Evolutionary conservation across 176 grass and related monocot genomes (phyloP).

Genomic region (Tillandsia fasciculata): DNA sequence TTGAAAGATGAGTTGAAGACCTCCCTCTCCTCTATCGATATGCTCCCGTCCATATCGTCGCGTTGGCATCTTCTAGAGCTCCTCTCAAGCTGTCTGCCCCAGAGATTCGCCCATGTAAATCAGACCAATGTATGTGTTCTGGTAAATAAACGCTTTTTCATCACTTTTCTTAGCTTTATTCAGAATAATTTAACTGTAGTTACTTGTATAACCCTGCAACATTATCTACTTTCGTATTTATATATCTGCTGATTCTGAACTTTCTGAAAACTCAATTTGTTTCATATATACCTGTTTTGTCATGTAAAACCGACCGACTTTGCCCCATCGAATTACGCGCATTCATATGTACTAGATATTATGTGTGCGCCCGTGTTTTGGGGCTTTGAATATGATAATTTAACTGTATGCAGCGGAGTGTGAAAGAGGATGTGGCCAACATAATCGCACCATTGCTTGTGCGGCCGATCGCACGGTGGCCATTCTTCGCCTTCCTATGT

Average conservation of each 20-base stretch:
- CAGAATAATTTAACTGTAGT: neutral
- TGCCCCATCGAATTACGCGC: too few relatives aligned
- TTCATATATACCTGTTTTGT: neutral
- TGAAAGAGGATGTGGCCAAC: conserved; percentile 66
- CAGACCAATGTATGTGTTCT: conserved; percentile 41
- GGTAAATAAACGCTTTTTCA: conserved; percentile 34
- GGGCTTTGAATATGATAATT: too few relatives aligned
- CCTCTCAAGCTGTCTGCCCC: conserved; percentile 51
- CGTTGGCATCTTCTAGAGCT: conserved; percentile 64
- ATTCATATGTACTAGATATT: too few relatives aligned
- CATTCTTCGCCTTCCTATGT: conserved; percentile 68
- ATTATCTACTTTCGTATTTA: neutral
- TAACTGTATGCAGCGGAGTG: conserved; percentile 34
- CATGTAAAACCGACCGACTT: too few relatives aligned
- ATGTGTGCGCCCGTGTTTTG: too few relatives aligned
- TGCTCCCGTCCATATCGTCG: conserved; percentile 38
- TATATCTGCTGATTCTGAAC: neutral
- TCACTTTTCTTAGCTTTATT: neutral
- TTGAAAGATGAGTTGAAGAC: conserved; percentile 56
- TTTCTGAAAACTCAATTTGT: conserved; percentile 2
- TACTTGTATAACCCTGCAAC: neutral
- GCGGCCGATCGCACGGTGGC: conserved; percentile 64
- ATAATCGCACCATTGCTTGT: conserved; percentile 47
- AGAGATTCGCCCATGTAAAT: conserved; percentile 53
- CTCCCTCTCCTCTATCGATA: conserved; percentile 57